Evolutionary conservation across 73 alveolate genomes (phyloP), one percentile per base, ranked within the genome.

Genomic region (Paramecium sexaurelia): DNA sequence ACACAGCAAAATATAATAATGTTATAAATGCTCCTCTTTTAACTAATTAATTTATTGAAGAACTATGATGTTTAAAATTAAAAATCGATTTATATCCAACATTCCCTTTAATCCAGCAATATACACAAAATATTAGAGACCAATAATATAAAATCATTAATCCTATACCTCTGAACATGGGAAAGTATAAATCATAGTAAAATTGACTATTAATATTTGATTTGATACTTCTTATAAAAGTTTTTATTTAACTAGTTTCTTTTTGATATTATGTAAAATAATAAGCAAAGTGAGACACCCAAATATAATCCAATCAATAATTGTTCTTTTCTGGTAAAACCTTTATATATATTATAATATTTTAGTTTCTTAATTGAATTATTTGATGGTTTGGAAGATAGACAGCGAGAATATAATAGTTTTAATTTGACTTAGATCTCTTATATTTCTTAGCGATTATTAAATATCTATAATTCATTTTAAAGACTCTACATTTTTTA

Each of bases 91-190:
- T 37, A 78, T 78, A 78, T n/a, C 90, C 90, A 78, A 78, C 90
- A 78, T 78, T 39, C 2, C 90, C 90, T 43, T 41, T 78, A 36
- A 29, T 19, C 90, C 90, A 78, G 11, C 75, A 78, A 40, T 41
- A 78, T 78, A 78, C 90, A 78, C 90, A 78, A 78, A 78, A 78
- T 78, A 78, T 78, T 1, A 78, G 51, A 11, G 71, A 39, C 90
- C 90, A 78, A 78, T 78, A 78, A 78, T 41, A 78, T 40, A 78
- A 39, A 24, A 78, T 78, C 47, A 78, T 29, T 22, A 78, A 43
- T 4, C 90, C 90, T n/a, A 78, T 29, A 0, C 75, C 68, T 78
- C 90, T 78, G 29, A 39, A 78, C 73, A 78, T 39, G 8, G 90
- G 90, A 39, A 78, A 78, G n/a, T 41, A 41, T 22, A 78, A 43